Conservation (phyloP, 257 asterid species). For the Solanum chilense region DNA sequence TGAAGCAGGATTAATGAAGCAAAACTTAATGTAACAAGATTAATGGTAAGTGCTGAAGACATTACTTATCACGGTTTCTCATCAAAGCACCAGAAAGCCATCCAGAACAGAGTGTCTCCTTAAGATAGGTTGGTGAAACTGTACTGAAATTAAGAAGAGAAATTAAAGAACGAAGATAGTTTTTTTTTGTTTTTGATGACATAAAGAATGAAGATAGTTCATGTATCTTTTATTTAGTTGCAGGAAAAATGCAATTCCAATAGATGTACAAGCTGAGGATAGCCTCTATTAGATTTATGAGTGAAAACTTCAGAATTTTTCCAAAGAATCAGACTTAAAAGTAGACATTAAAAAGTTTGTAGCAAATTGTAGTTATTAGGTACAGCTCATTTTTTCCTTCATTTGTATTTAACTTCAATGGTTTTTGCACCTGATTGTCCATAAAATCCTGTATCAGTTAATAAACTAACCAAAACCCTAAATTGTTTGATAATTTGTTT, state of each 20-base stretch:
- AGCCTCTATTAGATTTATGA: background rate
- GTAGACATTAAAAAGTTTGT: background rate
- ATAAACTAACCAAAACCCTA: background rate
- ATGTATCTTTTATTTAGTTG: background rate
- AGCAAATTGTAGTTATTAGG: background rate
- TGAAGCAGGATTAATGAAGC: background rate
- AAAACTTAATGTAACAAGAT: background rate
- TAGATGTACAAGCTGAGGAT: background rate
- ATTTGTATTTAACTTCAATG: background rate
- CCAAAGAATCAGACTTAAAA: background rate
- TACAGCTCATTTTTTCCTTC: background rate
- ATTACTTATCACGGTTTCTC: conserved; percentile 68
- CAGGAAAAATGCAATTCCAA: background rate
- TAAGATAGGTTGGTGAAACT: conserved; percentile 84
- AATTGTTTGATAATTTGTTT: background rate
- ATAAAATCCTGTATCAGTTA: background rate
- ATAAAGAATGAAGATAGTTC: background rate
- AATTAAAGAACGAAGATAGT: conserved; percentile 5
- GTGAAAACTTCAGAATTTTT: background rate
- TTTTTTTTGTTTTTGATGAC: background rate
- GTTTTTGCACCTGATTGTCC: background rate
- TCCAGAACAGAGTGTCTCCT: conserved; percentile 87
- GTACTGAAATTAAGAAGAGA: conserved; percentile 48
- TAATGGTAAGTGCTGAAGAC: background rate
- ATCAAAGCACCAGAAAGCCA: conserved; percentile 79